A percentile compares a stretch with the other conserved stretches of the same genome.
These are phyloP conservation scores for Cercophora scortea DNA, from an alignment of 495 filamentous ascomycete genomes.

Conservation along the genomic window DNA sequence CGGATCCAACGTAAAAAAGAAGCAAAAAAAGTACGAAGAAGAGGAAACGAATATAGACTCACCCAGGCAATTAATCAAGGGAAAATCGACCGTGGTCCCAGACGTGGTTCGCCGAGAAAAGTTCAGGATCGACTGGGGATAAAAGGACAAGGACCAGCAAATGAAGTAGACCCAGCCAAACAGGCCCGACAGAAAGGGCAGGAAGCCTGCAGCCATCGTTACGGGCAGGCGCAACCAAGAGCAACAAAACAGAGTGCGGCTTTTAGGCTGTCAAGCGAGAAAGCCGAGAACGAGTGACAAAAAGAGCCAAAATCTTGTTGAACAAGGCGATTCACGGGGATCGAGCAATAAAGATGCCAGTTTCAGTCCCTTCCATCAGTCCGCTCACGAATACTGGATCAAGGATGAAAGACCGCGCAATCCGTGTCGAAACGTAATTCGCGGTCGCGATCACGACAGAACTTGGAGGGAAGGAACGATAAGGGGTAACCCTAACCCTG, in stretches of 20 bases:
- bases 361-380: no score
- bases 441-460: no score
- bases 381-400: no score
- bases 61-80: slow-evolving; percentile 70
- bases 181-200: slow-evolving; percentile 37
- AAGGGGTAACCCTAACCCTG: no score
- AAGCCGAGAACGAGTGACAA: neutral
- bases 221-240: neutral
- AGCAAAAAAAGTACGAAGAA: slow-evolving; percentile 23
- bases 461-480: no score
- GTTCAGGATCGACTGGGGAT: slow-evolving; percentile 80
- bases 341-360: no score
- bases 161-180: slow-evolving; percentile 56
- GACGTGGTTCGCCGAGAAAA: slow-evolving; percentile 63
- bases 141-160: slow-evolving; percentile 86
- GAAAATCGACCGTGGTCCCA: slow-evolving; percentile 82
- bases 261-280: no score
- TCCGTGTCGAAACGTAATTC: no score
- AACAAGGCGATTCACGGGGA: no score
- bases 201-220: slow-evolving; percentile 5
- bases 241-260: neutral
- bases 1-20: no score
- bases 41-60: slow-evolving; percentile 26
- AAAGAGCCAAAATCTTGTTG: neutral
- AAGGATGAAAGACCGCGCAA: no score